Evolutionary conservation across 805 yeast genomes (phyloP), one percentile per base, ranked within the genome.

Genomic region (Hanseniaspora vineae): DNA sequence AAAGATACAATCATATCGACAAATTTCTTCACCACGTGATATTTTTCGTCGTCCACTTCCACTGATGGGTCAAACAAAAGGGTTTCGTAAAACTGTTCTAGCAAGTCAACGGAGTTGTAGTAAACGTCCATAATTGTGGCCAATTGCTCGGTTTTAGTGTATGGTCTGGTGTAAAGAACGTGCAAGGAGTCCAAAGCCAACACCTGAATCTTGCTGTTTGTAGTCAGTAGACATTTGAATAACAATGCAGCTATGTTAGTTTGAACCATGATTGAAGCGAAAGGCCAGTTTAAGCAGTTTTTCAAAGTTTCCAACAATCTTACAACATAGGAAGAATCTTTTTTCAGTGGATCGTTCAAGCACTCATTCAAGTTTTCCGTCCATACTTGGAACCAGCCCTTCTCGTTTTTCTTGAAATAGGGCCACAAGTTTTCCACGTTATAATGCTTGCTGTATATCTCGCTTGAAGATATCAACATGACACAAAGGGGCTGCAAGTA

Each of bases 311-410:
- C 85, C 39, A 92, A 68, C 5, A 84, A 70, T 56, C 83, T 79
- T 40, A 83, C 74, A 2, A 80, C 80, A 58, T 80, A 80, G 44
- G 67, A 71, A 18, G 70, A 58, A 45, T 71, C 69, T 42, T 57
- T 57, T 42, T 65, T 64, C 42, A 58, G 51, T 53, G 67, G 73
- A 50, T 67, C 83, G 62, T 51, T 69, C 33, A 48, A 42, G 18
- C 17, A 45, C 13, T 39, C 15, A n/a, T 45, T 42, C 35, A 76
- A 62, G 31, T 68, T 67, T n/a, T 76, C 62, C 19, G 59, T 58
- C 96, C 97, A 90, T 35, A 79, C 70, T 13, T 69, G 60, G 48
- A 92, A 78, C 98, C 98, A 92, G 33, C 98, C 98, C 44, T 81
- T 83, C 15, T 70, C 61, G 14, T 80, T 78, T 20, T 42, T 44